These are phyloP conservation scores for Petunia secreta DNA, from an alignment of 257 asterid species.

Conservation along the genomic window DNA sequence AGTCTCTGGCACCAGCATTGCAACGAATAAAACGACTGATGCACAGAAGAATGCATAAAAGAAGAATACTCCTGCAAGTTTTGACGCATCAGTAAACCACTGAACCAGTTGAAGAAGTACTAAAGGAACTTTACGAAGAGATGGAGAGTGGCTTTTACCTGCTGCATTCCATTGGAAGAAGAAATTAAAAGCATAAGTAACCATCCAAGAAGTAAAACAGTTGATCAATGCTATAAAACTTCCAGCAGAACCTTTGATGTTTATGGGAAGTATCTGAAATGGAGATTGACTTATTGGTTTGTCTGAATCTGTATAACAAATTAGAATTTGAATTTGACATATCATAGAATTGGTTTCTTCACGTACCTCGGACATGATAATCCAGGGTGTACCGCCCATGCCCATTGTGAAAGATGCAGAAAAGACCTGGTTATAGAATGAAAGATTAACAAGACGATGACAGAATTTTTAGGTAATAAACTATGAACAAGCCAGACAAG, in stretches of 20 bases:
- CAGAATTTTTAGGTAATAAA: not conserved
- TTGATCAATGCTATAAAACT: constrained; percentile 56
- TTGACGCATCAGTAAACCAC: not conserved
- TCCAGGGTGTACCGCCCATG: constrained; percentile 80
- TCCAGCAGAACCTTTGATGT: constrained; percentile 71
- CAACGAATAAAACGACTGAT: constrained; percentile 52
- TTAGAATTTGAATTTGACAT: not conserved
- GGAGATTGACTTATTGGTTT: not conserved
- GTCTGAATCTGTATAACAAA: not conserved
- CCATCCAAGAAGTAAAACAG: constrained; percentile 60
- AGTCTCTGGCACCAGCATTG: constrained; percentile 82
- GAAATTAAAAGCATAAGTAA: constrained; percentile 63
- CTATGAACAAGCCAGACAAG: not conserved
- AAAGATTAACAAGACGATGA: constrained; percentile 6
- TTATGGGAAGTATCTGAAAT: constrained; percentile 69
- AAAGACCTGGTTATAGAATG: constrained; percentile 33
- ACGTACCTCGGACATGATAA: constrained; percentile 74
- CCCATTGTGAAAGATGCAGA: constrained; percentile 62
- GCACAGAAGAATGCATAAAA: constrained; percentile 45
- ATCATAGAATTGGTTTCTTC: constrained; percentile 15
- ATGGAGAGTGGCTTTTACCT: constrained; percentile 43
- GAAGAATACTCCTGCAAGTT: constrained; percentile 52
- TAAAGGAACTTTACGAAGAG: not conserved
- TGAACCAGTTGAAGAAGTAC: not conserved
- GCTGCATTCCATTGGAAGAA: constrained; percentile 66